These are phyloP conservation scores for Dillenia suffruticosa DNA, from an alignment of 164 flowering plant species.

Conservation along the genomic window DNA sequence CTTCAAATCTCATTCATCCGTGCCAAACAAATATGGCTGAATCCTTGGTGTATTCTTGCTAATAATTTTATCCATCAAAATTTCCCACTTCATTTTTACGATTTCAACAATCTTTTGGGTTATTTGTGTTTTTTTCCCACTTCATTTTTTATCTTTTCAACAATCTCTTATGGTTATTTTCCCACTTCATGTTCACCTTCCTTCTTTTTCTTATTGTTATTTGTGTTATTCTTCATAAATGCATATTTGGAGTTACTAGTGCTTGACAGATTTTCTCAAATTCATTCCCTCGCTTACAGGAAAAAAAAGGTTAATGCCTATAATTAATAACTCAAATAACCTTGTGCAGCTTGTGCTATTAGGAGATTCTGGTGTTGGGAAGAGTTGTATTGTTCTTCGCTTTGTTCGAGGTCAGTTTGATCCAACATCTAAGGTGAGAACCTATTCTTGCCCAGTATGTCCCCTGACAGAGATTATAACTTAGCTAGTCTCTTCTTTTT, in stretches of 20 bases:
- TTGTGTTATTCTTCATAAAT: background rate
- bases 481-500: no score
- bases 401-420: slow-evolving; percentile 99
- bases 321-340: slow-evolving; percentile 2
- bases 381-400: slow-evolving; percentile 98
- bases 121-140: background rate
- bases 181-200: background rate
- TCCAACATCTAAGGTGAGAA: slow-evolving; percentile 91
- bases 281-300: no score
- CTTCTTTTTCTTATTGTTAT: background rate
- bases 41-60: no score
- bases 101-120: no score
- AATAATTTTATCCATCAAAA: no score
- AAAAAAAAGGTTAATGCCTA: no score
- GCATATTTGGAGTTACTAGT: background rate
- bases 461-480: no score
- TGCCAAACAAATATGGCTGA: no score
- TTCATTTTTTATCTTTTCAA: no score
- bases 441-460: no score
- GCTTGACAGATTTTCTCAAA: background rate
- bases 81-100: no score
- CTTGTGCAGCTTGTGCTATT: slow-evolving; percentile 75
- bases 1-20: no score
- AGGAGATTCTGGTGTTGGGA: slow-evolving; percentile 99
- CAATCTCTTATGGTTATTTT: background rate